These are phyloP conservation scores for Cordia subcordata DNA, from an alignment of 257 asterid genomes.

Conservation along the genomic window DNA sequence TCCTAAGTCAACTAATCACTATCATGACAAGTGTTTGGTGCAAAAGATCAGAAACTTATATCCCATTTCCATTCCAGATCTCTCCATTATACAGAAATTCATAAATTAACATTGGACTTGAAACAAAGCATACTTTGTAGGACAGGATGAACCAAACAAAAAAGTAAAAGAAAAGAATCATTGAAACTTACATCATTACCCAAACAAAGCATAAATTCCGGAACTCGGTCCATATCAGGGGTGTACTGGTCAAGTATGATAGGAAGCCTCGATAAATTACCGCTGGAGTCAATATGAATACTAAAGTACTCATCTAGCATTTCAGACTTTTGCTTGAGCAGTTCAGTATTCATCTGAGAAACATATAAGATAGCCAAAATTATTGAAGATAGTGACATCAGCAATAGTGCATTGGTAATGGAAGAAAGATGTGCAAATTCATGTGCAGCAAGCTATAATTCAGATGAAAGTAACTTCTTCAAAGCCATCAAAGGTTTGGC, in stretches of 20 bases:
- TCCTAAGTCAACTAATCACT: too few relatives aligned
- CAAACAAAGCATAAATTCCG: conserved; percentile 87
- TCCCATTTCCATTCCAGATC: background rate
- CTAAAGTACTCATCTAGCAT: conserved; percentile 88
- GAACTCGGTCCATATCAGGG: conserved; percentile 96
- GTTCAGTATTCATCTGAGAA: conserved; percentile 64
- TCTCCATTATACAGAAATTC: background rate
- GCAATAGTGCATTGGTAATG: background rate
- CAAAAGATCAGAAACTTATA: background rate
- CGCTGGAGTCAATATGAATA: conserved; percentile 59
- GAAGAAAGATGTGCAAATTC: background rate
- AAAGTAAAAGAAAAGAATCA: background rate
- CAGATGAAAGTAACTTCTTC: background rate
- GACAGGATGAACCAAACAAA: background rate
- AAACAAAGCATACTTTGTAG: background rate
- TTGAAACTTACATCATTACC: conserved; percentile 88
- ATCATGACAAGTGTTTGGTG: too few relatives aligned
- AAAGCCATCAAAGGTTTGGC: background rate
- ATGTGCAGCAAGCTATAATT: background rate
- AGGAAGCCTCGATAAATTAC: conserved; percentile 80
- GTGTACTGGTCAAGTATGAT: conserved; percentile 95
- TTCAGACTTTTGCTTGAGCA: conserved; percentile 70
- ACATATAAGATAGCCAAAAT: conserved; percentile 4
- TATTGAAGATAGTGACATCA: background rate
- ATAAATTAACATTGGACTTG: background rate